A percentile compares a stretch with the other conserved stretches of the same genome.
Conservation (phyloP, 1,284 basidiomycete species). For the Trametes polyzona region DNA sequence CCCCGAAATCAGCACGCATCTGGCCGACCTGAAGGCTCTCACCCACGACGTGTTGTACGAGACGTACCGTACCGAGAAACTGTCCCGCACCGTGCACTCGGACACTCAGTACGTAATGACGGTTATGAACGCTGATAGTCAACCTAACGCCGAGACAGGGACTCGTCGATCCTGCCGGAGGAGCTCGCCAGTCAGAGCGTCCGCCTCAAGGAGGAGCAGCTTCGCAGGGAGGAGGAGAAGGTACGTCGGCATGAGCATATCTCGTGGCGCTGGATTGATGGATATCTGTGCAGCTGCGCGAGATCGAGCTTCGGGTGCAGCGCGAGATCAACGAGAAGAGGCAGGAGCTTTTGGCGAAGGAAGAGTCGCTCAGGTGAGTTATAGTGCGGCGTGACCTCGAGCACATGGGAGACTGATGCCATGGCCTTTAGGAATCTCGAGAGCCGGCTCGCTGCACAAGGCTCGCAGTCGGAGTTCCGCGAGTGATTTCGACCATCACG, state of each 20-base stretch:
- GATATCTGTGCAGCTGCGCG: conserved; percentile 69
- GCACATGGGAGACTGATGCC: conserved; percentile 12
- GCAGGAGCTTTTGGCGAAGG: conserved; percentile 94
- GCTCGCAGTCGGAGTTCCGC: conserved; percentile 45
- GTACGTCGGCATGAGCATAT: conserved; percentile 39
- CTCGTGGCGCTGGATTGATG: neutral
- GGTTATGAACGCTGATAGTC: neutral
- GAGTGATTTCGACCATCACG: conserved; percentile 26
- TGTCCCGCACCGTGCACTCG: conserved; percentile 90
- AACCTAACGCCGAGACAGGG: conserved; percentile 47
- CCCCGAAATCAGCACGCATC: conserved; percentile 72
- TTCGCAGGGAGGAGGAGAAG: conserved; percentile 97
- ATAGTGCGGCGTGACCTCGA: neutral
- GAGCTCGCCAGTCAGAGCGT: conserved; percentile 97
- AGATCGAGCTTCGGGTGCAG: conserved; percentile 98
- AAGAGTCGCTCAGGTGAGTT: conserved; percentile 81
- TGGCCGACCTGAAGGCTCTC: conserved; percentile 93
- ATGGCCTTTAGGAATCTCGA: conserved; percentile 73
- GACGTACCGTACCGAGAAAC: conserved; percentile 98
- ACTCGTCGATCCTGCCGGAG: conserved; percentile 91
- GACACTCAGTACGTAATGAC: conserved; percentile 68
- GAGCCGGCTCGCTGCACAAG: conserved; percentile 87
- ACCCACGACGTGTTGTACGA: conserved; percentile 96
- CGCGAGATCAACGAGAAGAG: conserved; percentile 99
- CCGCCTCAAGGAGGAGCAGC: conserved; percentile 97